Evolutionary conservation across 768 basidiomycete species (phyloP).

Genomic region (Clitopilus passeckerianus): DNA sequence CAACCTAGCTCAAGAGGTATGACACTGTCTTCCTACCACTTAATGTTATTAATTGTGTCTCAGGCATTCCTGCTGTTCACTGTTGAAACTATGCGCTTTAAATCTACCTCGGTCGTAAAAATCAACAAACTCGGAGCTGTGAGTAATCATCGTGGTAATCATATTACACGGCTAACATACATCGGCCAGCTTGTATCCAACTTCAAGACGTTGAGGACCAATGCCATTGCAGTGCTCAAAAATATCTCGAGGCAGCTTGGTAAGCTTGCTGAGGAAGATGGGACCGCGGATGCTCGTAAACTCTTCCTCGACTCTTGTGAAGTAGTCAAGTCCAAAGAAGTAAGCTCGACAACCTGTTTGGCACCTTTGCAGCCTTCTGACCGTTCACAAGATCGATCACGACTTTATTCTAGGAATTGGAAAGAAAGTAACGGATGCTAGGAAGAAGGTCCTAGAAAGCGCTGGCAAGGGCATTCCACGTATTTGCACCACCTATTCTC

Average conservation of each 20-base stretch:
- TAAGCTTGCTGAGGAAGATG: conserved; percentile 46
- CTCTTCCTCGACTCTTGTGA: conserved; percentile 47
- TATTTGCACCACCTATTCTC: conserved; percentile 27
- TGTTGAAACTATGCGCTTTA: conserved; percentile 72
- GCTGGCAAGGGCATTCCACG: conserved; percentile 65
- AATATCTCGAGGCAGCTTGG: conserved; percentile 52
- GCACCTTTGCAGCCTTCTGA: conserved; percentile 1
- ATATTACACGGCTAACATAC: neutral
- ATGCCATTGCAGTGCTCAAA: conserved; percentile 45
- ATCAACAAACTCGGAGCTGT: conserved; percentile 71
- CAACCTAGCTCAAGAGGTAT: conserved; percentile 70
- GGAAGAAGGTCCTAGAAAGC: conserved; percentile 68
- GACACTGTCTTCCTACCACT: neutral
- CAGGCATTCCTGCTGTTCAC: conserved; percentile 72
- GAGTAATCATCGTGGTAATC: conserved; percentile 19
- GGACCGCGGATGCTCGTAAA: conserved; percentile 47
- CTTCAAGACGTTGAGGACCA: conserved; percentile 57
- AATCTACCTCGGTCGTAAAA: conserved; percentile 61
- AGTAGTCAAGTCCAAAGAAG: conserved; percentile 28
- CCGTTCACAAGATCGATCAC: conserved; percentile 44
- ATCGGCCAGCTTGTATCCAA: conserved; percentile 52
- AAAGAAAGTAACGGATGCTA: conserved; percentile 65
- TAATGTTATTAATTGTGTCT: conserved; percentile 4
- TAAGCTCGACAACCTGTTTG: conserved; percentile 11
- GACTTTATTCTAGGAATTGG: conserved; percentile 58